phyloP scores from a whole-genome alignment of 352 stramenopile genomes.

The Phytophthora pseudosyringae region DNA sequence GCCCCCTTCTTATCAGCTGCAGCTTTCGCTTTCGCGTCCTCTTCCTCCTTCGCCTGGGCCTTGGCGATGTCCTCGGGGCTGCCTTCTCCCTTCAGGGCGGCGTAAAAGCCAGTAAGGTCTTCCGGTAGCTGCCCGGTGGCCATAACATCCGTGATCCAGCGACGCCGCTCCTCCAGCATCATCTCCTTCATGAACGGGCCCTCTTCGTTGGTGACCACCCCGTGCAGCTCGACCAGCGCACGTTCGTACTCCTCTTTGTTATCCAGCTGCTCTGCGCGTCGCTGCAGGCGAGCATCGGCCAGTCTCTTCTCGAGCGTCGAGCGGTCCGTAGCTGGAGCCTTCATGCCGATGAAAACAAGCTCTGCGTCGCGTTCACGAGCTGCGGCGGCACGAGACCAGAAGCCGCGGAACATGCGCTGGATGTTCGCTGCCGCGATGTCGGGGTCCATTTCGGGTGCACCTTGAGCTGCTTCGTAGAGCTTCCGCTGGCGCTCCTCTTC shows the following conservation, averaged over 20 bases:
- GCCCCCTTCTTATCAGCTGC: conserved; percentile 50
- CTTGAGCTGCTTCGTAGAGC: conserved; percentile 73
- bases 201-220: conserved; percentile 85
- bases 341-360: conserved; percentile 95
- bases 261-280: conserved; percentile 90
- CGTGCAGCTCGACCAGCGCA: conserved; percentile 89
- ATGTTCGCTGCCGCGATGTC: conserved; percentile 93
- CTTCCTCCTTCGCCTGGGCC: conserved; percentile 68
- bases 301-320: conserved; percentile 81
- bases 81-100: conserved; percentile 46
- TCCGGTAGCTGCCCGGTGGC: conserved; percentile 86
- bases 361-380: conserved; percentile 78
- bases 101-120: conserved; percentile 91
- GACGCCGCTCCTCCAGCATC: conserved; percentile 91
- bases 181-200: conserved; percentile 93
- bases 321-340: conserved; percentile 59
- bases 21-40: conserved; percentile 52
- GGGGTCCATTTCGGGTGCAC: conserved; percentile 80
- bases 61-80: conserved; percentile 45
- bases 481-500: conserved; percentile 87
- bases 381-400: conserved; percentile 70
- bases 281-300: conserved; percentile 75
- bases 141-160: conserved; percentile 94
- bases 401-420: conserved; percentile 91
- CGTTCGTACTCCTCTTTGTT: conserved; percentile 93